These are phyloP conservation scores for Coffea humblotiana DNA, from an alignment of 305 asterid species.

Conservation along the genomic window DNA sequence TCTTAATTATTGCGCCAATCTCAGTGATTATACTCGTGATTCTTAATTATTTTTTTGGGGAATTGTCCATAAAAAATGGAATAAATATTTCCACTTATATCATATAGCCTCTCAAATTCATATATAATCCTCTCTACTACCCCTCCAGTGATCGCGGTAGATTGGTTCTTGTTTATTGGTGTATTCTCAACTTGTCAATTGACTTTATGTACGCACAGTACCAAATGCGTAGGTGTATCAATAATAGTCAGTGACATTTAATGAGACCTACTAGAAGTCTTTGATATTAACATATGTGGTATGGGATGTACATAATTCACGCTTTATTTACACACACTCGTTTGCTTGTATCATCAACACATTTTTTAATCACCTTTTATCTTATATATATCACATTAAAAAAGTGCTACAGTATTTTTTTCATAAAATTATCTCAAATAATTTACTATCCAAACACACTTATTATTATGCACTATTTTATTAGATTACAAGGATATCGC, in stretches of 20 bases:
- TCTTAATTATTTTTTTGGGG: too few relatives aligned
- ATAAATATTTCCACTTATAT: neutral
- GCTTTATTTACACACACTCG: too few relatives aligned
- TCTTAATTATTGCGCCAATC: too few relatives aligned
- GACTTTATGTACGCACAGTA: neutral
- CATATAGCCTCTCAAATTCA: neutral
- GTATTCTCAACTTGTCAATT: neutral
- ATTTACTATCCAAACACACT: neutral
- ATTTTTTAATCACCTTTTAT: too few relatives aligned
- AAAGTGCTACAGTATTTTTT: too few relatives aligned
- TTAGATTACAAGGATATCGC: neutral
- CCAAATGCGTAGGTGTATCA: neutral
- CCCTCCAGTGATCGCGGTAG: neutral
- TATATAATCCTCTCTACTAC: neutral
- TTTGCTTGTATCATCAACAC: too few relatives aligned
- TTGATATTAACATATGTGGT: neutral
- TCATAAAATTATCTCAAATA: too few relatives aligned
- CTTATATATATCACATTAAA: too few relatives aligned
- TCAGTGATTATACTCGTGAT: too few relatives aligned
- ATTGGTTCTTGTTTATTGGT: too few relatives aligned
- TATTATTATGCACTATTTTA: neutral
- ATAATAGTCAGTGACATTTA: neutral
- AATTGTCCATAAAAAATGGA: neutral
- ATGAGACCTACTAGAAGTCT: neutral
- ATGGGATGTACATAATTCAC: too few relatives aligned